Base-by-base conservation (phyloP, 2,329 filamentous ascomycete genomes). In the Graphilbum sp. region DNA sequence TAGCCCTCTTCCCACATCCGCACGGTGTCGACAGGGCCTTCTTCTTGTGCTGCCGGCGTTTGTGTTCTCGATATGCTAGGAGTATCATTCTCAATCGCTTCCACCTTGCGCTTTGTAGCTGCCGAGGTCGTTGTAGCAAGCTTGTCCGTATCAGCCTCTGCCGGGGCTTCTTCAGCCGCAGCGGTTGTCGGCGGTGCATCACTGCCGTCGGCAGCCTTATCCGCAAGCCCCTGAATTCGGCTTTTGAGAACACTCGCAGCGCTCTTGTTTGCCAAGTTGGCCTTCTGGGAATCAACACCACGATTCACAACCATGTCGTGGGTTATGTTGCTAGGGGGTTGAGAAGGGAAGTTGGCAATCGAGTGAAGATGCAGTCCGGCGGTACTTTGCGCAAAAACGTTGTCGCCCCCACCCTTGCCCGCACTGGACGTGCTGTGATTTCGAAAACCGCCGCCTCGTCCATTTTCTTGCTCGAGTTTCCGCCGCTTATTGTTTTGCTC, bases 1-100 rank as follows among this genome's bases (percentile, higher is more conserved):
- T 98, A 98, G 8, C 90, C 90, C 37, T 87, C 78, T 53, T 98
- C 90, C 90, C 90, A 98, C 12, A 98, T 65, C 42, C 79, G 75
- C 37, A 98, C 82, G 16, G 78, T 84, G 52, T 98, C 90, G 43
- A 75, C 66, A 2, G 80, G 74, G 16, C 71, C 69, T 31, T 76
- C 78, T 39, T 79, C 75, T 2, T 54, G 50, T 12, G 63, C 59
- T 55, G 13, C 64, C 63, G 35, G 66, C 55, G 23, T 58, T 54
- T 64, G 72, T 39, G 67, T 65, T 27, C 68, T 72, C 9, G 78
- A 69, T 1, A 74, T 76, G 38, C 62, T 62, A n/a, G 64, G 66
- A 17, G 58, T 62, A 18, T 68, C 67, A 34, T 74, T 70, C 35
- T 82, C 79, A 16, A 84, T 59, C 38, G 74, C 62, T 24, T 79